Evolutionary conservation across 139 green algal species (phyloP), one percentile per base, ranked within the genome.

Genomic region (Zygnema cylindricum): DNA sequence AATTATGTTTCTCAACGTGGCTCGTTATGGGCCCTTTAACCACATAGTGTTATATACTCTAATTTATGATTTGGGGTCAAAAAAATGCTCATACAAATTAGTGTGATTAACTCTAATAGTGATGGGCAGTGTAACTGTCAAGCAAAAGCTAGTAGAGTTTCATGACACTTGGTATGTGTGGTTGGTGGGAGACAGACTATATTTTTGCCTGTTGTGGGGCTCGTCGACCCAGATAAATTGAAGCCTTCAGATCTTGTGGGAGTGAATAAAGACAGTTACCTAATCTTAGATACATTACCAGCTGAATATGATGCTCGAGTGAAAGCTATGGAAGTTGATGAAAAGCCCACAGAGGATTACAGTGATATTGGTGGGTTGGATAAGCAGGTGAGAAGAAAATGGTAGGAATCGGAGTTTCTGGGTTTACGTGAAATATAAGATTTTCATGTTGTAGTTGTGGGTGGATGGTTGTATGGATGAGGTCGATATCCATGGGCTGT

Each of bases 321-420:
- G 0, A 98, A 98, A 92, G 96, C 96, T 43, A 98, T 98, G 96
- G 95, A 98, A 91, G 96, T 98, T 84, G 97, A 99, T 88, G 97
- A 99, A 94, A 99, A 99, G 94, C 97, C 97, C 3, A 98, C 93
- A 21, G 97, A 99, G 93, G 97, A 99, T 91, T 99, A 99, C 93
- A 94, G 90, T n/a, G 97, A 99, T 91, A 96, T 99, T 69, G 97
- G 96, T 0, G 96, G 96, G 1, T 93, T 99, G 43, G 97, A 98
- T 93, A 99, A 99, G 93, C 97, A 99, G 94, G 90, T 92, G 69
- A 55, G 23, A 25, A 81, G 0, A 35, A 25, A 63, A 41, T 1
- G n/a, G n/a, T n/a, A n/a, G n/a, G 69, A 35, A 1, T 77, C 30
- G 57, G 57, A 30, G 57, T 30, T 73, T 73, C 57, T 73, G 57